Base-by-base conservation (phyloP, 306 rosid species). In the Parietaria judaica region DNA sequence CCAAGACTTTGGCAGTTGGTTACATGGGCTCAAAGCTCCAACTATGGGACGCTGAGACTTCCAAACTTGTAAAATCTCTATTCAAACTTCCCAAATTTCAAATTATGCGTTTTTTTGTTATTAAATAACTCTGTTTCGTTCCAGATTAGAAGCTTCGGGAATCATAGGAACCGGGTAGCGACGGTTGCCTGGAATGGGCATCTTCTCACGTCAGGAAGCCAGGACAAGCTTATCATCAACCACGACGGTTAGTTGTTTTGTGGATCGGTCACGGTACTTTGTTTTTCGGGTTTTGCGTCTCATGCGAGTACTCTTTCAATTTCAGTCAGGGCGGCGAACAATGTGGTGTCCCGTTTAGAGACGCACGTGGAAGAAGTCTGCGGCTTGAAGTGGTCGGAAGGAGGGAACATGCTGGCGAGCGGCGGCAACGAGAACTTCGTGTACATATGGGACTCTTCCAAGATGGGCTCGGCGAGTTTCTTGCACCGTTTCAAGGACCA, bases 371-470 rank as follows among this genome's bases (percentile, higher is more conserved):
- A 79, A 66, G 94, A 82, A 65, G 82, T 88, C 56, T 84, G 94
- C 6, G 81, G 96, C 37, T 75, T 88, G 67, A 88, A 80, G 80
- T 88, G 96, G 96, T 82, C 96, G 35, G 75, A 66, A 53, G 68
- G 70, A 74, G 85, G 94, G 41, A 85, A 74, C 45, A 54, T 78
- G 23, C 77, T 88, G 85, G 96, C 94, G 37, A 88, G 94, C 63
- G 96, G 96, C 13, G 96, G 96, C 63, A 88, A 84, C 45, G 96
- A 88, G 5, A 88, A 88, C 72, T 76, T 57, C 13, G 35, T 88
- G 35, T 85, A 80, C 78, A 61, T 85, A n/a, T 88, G 96, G 96
- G 89, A 88, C 48, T 72, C 76, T 9, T 64, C 74, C 39, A 88
- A 79, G 66, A 83, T 83, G 90, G 73, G 76, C 64, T 85, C 96